Evolutionary conservation across 2,329 filamentous ascomycete species (phyloP).

Genomic region (Arthrobotrys megalospora): DNA sequence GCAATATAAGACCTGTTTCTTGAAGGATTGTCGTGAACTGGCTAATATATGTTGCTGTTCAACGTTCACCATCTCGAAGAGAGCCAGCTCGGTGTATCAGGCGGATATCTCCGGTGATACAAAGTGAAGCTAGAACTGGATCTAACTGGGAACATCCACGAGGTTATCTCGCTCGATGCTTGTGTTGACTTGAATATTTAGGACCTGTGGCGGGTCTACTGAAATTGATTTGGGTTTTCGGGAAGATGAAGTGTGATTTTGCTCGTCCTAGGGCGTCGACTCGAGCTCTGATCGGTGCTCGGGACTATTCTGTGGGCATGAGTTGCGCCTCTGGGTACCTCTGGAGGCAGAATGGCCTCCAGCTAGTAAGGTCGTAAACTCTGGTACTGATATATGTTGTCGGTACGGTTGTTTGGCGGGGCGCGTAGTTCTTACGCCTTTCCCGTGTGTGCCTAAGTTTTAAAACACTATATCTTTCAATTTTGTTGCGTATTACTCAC

Average conservation of each 20-base stretch:
- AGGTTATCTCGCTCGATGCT: slow-evolving; percentile 1
- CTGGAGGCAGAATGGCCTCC: too few relatives aligned
- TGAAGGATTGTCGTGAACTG: background rate
- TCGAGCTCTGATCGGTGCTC: background rate
- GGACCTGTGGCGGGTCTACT: background rate
- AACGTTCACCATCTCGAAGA: background rate
- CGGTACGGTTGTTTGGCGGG: background rate
- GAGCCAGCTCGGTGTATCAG: background rate
- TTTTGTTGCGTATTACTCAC: background rate
- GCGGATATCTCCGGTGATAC: slow-evolving; percentile 47
- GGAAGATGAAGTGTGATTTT: background rate
- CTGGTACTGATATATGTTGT: background rate
- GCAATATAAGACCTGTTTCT: slow-evolving; percentile 12
- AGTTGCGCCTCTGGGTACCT: too few relatives aligned
- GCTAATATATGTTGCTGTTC: background rate
- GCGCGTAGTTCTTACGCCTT: slow-evolving; percentile 1
- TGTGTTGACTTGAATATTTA: background rate
- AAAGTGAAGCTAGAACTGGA: slow-evolving; percentile 10
- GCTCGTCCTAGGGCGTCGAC: background rate
- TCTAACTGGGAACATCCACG: slow-evolving; percentile 14
- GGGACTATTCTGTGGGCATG: background rate
- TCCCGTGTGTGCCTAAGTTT: slow-evolving; percentile 11
- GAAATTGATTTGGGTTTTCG: background rate
- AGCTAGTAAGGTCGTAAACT: background rate
- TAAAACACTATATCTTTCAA: background rate